Evolutionary conservation across 2,329 filamentous ascomycete species (phyloP), one percentile per base, ranked within the genome.

Genomic region (Alternaria rosae): DNA sequence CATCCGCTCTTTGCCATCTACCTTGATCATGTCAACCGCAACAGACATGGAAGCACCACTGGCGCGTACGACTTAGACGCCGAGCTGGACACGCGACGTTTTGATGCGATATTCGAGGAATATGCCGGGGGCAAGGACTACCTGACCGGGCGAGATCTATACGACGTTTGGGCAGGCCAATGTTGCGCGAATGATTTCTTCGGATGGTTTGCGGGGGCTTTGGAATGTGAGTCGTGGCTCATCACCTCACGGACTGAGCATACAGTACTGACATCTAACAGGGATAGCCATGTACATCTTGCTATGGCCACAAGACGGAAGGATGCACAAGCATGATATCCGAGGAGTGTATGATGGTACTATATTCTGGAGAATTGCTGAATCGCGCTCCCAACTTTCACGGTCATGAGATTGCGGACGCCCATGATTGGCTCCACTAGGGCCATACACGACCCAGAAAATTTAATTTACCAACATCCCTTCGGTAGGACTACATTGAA

Each of bases 281-380:
- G 68, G 68, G 68, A 59, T 69, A 15, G 66, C 68, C 2, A 60
- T 64, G 55, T 70, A 68, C 38, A 68, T 66, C n/a, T 32, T 69
- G 23, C 61, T 70, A 5, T 70, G 68, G 66, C 68, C 68, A 11
- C 47, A 56, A 23, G 68, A 67, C 25, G 68, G 65, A 3, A 54
- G 50, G 28, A 62, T 69, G 60, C 35, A 51, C 11, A 70, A 65
- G 41, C 45, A 50, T 9, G 64, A 70, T n/a, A 54, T 69, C 11
- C 54, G 57, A 20, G 55, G 64, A n/a, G 61, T 70, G 0, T 69
- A 63, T 17, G 64, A 69, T 32, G 66, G 68, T 4, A 52, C 60
- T 2, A 64, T 69, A 58, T 83, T 82, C 25, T 60, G 54, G 28
- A 61, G 32, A 6, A 65, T 69, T 41, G 64, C 64, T 5, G 54